These are phyloP conservation scores for Aegle marmelos DNA, from an alignment of 345 rosid genomes.

Conservation along the genomic window DNA sequence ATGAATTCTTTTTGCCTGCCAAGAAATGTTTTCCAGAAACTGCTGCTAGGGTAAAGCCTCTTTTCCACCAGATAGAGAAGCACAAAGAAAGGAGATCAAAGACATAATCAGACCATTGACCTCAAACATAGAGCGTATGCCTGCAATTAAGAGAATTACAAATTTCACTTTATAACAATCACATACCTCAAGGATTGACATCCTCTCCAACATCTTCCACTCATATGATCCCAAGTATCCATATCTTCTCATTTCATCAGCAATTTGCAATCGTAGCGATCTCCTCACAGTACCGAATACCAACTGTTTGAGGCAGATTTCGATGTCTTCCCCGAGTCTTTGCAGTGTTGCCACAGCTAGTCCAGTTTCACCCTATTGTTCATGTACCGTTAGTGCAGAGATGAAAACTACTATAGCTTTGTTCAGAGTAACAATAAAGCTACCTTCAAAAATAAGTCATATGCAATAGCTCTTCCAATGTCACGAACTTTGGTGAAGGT, in stretches of 20 bases:
- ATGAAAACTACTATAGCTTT: slow-evolving; percentile 16
- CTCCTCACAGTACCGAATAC: slow-evolving; percentile 86
- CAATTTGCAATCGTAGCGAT: slow-evolving; percentile 70
- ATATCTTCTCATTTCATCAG: slow-evolving; percentile 72
- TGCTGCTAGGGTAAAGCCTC: slow-evolving; percentile 95
- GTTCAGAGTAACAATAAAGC: slow-evolving; percentile 24
- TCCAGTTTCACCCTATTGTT: slow-evolving; percentile 80
- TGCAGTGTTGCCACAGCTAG: slow-evolving; percentile 84
- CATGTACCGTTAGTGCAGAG: slow-evolving; percentile 34
- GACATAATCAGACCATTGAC: slow-evolving; percentile 20
- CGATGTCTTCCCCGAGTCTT: slow-evolving; percentile 93
- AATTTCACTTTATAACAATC: not conserved
- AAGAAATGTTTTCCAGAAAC: slow-evolving; percentile 81
- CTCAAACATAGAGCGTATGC: slow-evolving; percentile 10
- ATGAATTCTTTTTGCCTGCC: slow-evolving; percentile 48
- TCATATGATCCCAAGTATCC: slow-evolving; percentile 78
- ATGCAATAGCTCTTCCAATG: slow-evolving; percentile 88
- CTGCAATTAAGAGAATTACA: slow-evolving; percentile 14
- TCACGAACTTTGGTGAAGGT: slow-evolving; percentile 89
- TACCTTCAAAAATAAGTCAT: slow-evolving; percentile 93
- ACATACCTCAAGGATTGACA: slow-evolving; percentile 83
- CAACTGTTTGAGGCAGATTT: slow-evolving; percentile 80
- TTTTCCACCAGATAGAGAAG: slow-evolving; percentile 41
- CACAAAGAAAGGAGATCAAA: slow-evolving; percentile 17
- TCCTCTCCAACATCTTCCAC: slow-evolving; percentile 67